A percentile compares a stretch with the other conserved stretches of the same genome.
phyloP scores from a whole-genome alignment of 495 filamentous ascomycete genomes.

The Margaritispora aquatica region DNA sequence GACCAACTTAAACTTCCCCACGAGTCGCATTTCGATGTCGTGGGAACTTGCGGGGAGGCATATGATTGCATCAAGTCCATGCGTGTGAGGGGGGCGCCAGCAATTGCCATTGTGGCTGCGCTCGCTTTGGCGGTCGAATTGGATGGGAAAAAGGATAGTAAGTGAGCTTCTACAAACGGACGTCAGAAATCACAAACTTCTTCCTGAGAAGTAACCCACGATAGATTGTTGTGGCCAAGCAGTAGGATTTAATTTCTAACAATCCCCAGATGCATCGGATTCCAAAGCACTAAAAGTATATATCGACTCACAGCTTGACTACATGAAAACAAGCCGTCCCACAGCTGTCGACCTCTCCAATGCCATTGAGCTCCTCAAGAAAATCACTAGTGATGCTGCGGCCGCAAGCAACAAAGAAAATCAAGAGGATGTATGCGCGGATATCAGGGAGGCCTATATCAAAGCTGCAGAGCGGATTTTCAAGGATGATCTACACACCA shows the following conservation, averaged over 20 bases:
- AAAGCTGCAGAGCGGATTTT: constrained; percentile 79
- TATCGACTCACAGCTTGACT: constrained; percentile 69
- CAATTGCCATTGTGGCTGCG: constrained; percentile 94
- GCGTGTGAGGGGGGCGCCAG: constrained; percentile 87
- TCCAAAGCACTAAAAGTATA: constrained; percentile 55
- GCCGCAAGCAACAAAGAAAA: constrained; percentile 26
- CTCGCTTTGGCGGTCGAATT: constrained; percentile 78
- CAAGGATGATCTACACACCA: constrained; percentile 78
- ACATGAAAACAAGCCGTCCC: constrained; percentile 78
- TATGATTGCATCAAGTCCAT: constrained; percentile 92
- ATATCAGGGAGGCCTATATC: constrained; percentile 62
- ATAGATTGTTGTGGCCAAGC: background rate
- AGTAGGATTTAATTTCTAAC: background rate
- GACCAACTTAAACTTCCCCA: constrained; percentile 92
- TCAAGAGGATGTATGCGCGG: constrained; percentile 18
- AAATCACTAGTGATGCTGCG: constrained; percentile 36
- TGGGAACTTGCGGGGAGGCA: constrained; percentile 70
- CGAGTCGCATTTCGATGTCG: constrained; percentile 68
- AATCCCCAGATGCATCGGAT: constrained; percentile 23
- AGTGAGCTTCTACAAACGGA: constrained; percentile 6
- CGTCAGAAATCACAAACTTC: background rate
- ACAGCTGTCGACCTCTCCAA: constrained; percentile 94
- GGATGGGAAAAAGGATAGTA: constrained; percentile 43
- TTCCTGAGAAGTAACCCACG: background rate
- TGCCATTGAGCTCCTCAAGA: constrained; percentile 74